Conservation (phyloP, 2,329 filamentous ascomycete species). For the Penicillium sp. region DNA sequence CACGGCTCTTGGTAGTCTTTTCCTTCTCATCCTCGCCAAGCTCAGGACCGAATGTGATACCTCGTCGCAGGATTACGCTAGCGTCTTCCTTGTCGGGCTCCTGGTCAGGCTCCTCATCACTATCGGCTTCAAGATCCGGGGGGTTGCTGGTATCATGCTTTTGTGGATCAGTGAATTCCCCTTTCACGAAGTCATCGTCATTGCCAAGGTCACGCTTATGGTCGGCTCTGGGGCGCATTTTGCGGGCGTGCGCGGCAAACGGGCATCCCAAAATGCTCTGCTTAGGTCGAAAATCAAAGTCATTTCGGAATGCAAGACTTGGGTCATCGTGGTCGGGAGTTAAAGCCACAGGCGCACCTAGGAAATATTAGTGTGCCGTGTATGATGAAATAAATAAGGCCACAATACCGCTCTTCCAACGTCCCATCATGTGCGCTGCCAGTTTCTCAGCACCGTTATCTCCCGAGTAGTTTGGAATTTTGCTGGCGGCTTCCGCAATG, state of each 20-base stretch:
- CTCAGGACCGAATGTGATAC: slow-evolving; percentile 47
- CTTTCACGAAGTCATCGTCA: slow-evolving; percentile 15
- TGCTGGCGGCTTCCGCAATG: slow-evolving; percentile 27
- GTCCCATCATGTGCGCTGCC: slow-evolving; percentile 45
- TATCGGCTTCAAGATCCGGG: slow-evolving; percentile 2
- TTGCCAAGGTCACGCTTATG: slow-evolving; percentile 22
- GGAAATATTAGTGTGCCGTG: slow-evolving; percentile 25
- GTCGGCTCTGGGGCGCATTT: slow-evolving; percentile 48
- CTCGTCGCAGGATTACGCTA: slow-evolving; percentile 45
- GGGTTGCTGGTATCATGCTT: background rate
- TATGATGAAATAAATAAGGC: background rate
- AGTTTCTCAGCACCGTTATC: slow-evolving; percentile 33
- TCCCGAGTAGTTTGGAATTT: slow-evolving; percentile 7
- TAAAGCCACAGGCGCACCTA: slow-evolving; percentile 2
- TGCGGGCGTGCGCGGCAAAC: slow-evolving; percentile 50
- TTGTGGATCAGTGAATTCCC: slow-evolving; percentile 1
- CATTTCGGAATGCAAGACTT: slow-evolving; percentile 32
- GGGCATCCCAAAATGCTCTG: slow-evolving; percentile 42
- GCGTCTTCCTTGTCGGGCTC: slow-evolving; percentile 3
- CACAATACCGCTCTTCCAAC: slow-evolving; percentile 43
- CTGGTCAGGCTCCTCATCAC: slow-evolving; percentile 5
- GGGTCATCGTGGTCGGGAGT: slow-evolving; percentile 26
- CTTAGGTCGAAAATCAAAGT: slow-evolving; percentile 37
- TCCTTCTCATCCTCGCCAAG: slow-evolving; percentile 31
- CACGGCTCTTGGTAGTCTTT: slow-evolving; percentile 33